Conservation (phyloP, 2,329 filamentous ascomycete species). For the Endoconidiophora laricicola region DNA sequence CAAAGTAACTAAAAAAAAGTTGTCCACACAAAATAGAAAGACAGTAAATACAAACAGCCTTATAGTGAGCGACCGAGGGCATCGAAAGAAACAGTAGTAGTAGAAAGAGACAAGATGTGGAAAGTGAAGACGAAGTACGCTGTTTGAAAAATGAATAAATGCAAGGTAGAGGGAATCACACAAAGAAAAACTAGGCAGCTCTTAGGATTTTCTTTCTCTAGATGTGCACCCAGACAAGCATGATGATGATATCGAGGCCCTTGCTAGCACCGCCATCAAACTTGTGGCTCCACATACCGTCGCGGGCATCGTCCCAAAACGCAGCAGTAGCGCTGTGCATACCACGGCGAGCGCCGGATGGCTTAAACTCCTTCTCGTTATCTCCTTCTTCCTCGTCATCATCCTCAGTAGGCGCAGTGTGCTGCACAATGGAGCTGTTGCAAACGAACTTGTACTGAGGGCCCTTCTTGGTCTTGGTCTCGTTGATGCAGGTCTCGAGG, state of each 20-base stretch:
- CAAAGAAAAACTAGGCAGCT: background rate
- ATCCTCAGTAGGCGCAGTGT: constrained; percentile 48
- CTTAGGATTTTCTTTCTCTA: constrained; percentile 20
- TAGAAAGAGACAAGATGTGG: background rate
- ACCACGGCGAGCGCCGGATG: constrained; percentile 68
- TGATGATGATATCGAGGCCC: constrained; percentile 53
- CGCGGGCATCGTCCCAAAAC: constrained; percentile 82
- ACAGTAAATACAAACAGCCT: no score
- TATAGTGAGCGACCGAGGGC: no score
- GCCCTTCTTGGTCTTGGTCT: constrained; percentile 34
- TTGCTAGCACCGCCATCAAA: constrained; percentile 53
- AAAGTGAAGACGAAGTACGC: background rate
- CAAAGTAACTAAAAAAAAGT: no score
- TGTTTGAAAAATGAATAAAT: no score
- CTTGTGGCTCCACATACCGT: constrained; percentile 83
- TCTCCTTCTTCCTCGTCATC: constrained; percentile 39
- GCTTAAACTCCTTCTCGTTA: constrained; percentile 45
- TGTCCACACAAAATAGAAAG: no score
- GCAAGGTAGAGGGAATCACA: constrained; percentile 1
- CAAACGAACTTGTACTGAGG: constrained; percentile 83
- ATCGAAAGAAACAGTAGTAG: background rate
- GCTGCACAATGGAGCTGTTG: constrained; percentile 97
- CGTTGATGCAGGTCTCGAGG: constrained; percentile 60
- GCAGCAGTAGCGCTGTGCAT: constrained; percentile 79
- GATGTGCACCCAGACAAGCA: constrained; percentile 63